Percentiles rank a stretch among this genome's conserved stretches.
phyloP scores from a whole-genome alignment of 108 stramenopile species.

The Stephanodiscus minutulus region DNA sequence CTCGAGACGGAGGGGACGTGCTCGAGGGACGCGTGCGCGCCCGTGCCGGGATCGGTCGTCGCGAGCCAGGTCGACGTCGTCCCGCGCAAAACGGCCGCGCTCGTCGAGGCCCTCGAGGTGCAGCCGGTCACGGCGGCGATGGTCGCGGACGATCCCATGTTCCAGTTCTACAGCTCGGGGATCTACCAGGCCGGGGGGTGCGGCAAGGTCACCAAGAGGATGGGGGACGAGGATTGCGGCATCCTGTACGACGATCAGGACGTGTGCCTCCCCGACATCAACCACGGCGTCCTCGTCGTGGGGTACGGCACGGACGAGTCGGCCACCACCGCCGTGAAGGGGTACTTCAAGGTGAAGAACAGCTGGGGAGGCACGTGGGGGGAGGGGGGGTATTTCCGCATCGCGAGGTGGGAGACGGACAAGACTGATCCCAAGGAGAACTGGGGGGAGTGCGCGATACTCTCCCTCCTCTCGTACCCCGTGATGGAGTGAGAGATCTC shows the following conservation, averaged over 20 bases:
- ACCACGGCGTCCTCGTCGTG: conserved; percentile 96
- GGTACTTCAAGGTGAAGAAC: conserved; percentile 89
- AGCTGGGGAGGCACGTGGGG: conserved; percentile 92
- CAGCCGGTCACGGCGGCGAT: conserved; percentile 85
- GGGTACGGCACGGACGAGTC: conserved; percentile 92
- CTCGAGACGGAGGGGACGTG: conserved; percentile 54
- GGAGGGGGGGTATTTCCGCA: conserved; percentile 86
- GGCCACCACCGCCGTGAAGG: conserved; percentile 49
- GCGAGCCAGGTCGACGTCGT: conserved; percentile 84
- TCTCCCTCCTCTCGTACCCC: conserved; percentile 47
- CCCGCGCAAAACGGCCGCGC: conserved; percentile 65
- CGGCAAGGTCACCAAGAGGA: conserved; percentile 49
- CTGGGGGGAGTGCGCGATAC: conserved; percentile 83
- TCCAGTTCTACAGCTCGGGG: conserved; percentile 96
- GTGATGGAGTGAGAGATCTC: conserved; percentile 18
- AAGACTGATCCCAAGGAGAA: conserved; percentile 59
- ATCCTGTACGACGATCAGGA: conserved; percentile 43
- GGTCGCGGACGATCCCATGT: conserved; percentile 77
- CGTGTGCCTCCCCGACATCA: conserved; percentile 72
- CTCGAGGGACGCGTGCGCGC: conserved; percentile 69
- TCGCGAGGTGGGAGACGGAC: conserved; percentile 62
- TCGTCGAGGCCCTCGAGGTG: conserved; percentile 71
- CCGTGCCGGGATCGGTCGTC: conserved; percentile 74
- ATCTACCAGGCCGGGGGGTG: conserved; percentile 80
- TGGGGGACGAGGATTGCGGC: conserved; percentile 16